Evolutionary conservation across 2,329 filamentous ascomycete species (phyloP).

Genomic region (Orbilia javanica): DNA sequence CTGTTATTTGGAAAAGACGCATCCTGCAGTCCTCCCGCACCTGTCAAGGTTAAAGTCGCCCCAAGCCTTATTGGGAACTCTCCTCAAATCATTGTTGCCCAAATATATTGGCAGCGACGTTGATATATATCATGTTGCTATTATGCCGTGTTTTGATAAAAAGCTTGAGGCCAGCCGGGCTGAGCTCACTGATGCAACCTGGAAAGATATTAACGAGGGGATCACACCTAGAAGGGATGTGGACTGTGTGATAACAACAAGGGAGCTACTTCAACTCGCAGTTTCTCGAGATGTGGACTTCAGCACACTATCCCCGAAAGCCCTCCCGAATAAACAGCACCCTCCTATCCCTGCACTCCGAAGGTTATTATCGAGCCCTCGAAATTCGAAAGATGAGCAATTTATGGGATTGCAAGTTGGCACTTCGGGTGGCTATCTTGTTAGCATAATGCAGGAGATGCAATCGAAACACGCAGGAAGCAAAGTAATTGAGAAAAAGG

Average conservation of each 20-base stretch:
- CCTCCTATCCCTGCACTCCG: conserved; percentile 40
- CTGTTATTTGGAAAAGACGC: conserved; percentile 98
- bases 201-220: conserved; percentile 67
- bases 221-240: conserved; percentile 80
- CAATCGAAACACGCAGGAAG: conserved; percentile 79
- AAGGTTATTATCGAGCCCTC: conserved; percentile 2
- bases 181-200: conserved; percentile 85
- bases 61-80: conserved; percentile 88
- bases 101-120: conserved; percentile 77
- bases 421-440: conserved; percentile 87
- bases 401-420: conserved; percentile 69
- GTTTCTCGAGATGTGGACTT: conserved; percentile 83
- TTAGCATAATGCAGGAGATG: conserved; percentile 83
- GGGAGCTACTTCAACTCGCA: conserved; percentile 90
- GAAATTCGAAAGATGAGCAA: neutral
- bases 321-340: conserved; percentile 71
- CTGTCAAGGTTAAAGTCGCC: conserved; percentile 92
- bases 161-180: conserved; percentile 95
- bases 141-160: conserved; percentile 99
- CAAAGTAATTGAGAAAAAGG: conserved; percentile 77
- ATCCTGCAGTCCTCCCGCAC: conserved; percentile 91
- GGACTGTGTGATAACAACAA: conserved; percentile 97
- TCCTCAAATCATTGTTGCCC: conserved; percentile 83
- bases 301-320: conserved; percentile 72
- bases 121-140: conserved; percentile 89